These are phyloP conservation scores for Lepidium africanum DNA, from an alignment of 345 rosid species.

Conservation along the genomic window DNA sequence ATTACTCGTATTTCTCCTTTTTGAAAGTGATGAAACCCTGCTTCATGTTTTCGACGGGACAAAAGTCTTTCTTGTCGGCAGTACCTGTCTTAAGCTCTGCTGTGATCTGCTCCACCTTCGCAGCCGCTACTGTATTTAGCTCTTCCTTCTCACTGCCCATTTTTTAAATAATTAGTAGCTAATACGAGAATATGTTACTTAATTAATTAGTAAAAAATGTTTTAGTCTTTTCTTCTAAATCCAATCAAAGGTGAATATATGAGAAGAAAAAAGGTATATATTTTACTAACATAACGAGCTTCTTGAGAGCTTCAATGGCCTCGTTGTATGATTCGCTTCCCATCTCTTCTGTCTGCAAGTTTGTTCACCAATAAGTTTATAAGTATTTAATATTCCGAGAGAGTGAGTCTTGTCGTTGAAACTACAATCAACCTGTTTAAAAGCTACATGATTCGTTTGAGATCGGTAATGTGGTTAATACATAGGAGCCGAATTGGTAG, in stretches of 20 bases:
- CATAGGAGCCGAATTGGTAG: conserved; percentile 19
- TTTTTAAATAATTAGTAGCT: not conserved
- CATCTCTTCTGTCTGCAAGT: conserved; percentile 70
- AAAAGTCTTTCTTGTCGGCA: conserved; percentile 33
- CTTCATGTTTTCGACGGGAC: conserved; percentile 59
- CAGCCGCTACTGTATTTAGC: conserved; percentile 65
- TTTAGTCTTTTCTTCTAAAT: too few species aligned
- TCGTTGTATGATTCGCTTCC: conserved; percentile 63
- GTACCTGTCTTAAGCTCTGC: conserved; percentile 48
- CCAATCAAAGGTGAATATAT: not conserved
- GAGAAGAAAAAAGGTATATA: not conserved
- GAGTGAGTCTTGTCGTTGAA: conserved; percentile 4
- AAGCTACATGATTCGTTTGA: conserved; percentile 10
- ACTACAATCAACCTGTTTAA: conserved; percentile 20
- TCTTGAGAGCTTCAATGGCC: conserved; percentile 85
- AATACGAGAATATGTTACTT: too few species aligned
- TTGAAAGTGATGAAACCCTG: conserved; percentile 82
- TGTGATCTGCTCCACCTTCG: conserved; percentile 66
- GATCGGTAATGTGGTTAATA: conserved; percentile 10
- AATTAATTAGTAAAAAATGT: too few species aligned
- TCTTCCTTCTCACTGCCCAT: conserved; percentile 67
- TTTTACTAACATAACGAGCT: conserved; percentile 56
- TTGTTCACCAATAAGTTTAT: conserved; percentile 1
- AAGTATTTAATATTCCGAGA: not conserved
- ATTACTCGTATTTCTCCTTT: conserved; percentile 82